Conservation (phyloP, 495 filamentous ascomycete genomes). For the Tuber aestivum region DNA sequence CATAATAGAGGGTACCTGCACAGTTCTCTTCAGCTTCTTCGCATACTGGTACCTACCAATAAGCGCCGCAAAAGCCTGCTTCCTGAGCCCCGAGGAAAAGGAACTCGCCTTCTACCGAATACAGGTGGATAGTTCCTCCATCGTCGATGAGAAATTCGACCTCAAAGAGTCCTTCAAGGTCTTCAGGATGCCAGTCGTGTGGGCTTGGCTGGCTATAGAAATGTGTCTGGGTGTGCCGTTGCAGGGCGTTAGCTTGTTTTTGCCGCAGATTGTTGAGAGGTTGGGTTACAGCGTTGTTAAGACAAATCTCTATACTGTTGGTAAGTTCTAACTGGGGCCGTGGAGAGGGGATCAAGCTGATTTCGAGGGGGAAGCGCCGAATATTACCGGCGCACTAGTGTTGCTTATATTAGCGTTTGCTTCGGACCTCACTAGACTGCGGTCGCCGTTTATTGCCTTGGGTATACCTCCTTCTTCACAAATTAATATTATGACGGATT, state of each 20-base stretch:
- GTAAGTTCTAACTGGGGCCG: slow-evolving; percentile 51
- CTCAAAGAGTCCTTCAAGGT: slow-evolving; percentile 59
- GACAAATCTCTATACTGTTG: slow-evolving; percentile 73
- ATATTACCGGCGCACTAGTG: slow-evolving; percentile 56
- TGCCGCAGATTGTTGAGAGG: slow-evolving; percentile 65
- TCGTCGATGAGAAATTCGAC: slow-evolving; percentile 65
- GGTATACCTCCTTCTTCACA: slow-evolving; percentile 33
- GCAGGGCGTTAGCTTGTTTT: slow-evolving; percentile 63
- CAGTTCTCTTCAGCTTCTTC: slow-evolving; percentile 60
- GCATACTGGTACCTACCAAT: slow-evolving; percentile 66
- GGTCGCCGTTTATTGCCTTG: slow-evolving; percentile 67
- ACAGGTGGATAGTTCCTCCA: slow-evolving; percentile 63
- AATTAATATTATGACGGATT: background rate
- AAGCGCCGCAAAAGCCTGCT: slow-evolving; percentile 57
- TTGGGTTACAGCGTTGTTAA: slow-evolving; percentile 60
- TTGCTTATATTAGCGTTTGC: slow-evolving; percentile 63
- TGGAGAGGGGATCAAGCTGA: slow-evolving; percentile 8
- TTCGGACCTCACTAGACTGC: slow-evolving; percentile 58
- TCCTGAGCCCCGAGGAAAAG: slow-evolving; percentile 61
- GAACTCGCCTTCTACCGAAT: slow-evolving; percentile 67
- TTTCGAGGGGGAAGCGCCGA: slow-evolving; percentile 2
- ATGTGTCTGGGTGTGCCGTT: slow-evolving; percentile 72
- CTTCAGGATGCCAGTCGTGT: slow-evolving; percentile 59
- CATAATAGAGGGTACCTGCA: slow-evolving; percentile 63
- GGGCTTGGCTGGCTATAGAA: slow-evolving; percentile 61